phyloP scores from a whole-genome alignment of 768 basidiomycete species.

The Phylloporus sp. region DNA sequence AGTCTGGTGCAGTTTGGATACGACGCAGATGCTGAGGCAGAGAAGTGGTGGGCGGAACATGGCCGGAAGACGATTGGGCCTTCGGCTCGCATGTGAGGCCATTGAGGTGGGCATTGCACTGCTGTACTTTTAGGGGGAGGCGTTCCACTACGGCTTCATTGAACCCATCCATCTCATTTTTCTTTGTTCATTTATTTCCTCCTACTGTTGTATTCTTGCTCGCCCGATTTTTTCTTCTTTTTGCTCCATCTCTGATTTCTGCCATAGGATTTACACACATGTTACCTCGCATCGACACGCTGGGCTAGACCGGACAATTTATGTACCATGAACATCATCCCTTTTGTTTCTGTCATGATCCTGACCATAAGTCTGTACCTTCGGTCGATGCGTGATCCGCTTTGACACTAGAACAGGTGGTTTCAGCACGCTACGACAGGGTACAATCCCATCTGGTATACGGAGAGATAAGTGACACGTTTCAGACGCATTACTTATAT shows the following conservation, averaged over 20 bases:
- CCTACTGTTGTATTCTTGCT: background rate
- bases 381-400: background rate
- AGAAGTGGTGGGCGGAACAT: slow-evolving; percentile 44
- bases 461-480: background rate
- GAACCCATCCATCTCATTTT: background rate
- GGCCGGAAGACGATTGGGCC: slow-evolving; percentile 20
- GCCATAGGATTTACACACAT: background rate
- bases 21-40: slow-evolving; percentile 49
- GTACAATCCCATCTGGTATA: too few relatives aligned
- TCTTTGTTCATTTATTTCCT: background rate
- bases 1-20: slow-evolving; percentile 47
- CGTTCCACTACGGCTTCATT: background rate
- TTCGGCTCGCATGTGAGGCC: slow-evolving; percentile 17
- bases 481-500: background rate
- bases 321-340: background rate
- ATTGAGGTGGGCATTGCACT: background rate
- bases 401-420: background rate
- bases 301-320: background rate
- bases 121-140: background rate
- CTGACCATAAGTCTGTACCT: background rate
- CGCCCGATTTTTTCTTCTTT: background rate
- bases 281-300: background rate
- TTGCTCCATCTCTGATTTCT: background rate
- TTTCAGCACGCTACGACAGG: too few relatives aligned
- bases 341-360: background rate